phyloP scores from a whole-genome alignment of 1,284 basidiomycete genomes.

The Blastosporella zonata region DNA sequence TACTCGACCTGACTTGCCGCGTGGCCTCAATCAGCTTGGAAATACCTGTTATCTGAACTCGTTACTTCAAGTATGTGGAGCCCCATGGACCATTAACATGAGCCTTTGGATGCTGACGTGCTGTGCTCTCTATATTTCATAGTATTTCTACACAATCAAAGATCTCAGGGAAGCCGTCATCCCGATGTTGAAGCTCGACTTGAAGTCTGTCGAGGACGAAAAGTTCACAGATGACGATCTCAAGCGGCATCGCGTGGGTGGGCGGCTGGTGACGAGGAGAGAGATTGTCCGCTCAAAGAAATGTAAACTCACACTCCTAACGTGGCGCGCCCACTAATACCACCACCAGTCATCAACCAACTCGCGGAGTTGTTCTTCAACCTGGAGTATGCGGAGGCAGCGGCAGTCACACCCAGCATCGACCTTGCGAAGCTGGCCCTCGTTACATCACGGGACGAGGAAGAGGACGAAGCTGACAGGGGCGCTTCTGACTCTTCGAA shows the following conservation, averaged over 20 bases:
- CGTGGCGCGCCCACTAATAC: constrained; percentile 10
- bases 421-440: constrained; percentile 92
- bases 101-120: neutral
- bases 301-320: constrained; percentile 48
- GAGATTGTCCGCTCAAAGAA: constrained; percentile 83
- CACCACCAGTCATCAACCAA: constrained; percentile 65
- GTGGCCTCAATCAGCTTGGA: constrained; percentile 88
- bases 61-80: constrained; percentile 58
- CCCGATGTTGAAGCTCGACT: constrained; percentile 53
- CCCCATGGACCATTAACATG: neutral
- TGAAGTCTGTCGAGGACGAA: constrained; percentile 60
- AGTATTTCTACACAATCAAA: constrained; percentile 96
- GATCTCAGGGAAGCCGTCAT: constrained; percentile 78
- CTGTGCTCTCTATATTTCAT: constrained; percentile 6
- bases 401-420: constrained; percentile 78
- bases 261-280: constrained; percentile 73
- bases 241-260: constrained; percentile 82
- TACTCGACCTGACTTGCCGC: constrained; percentile 66
- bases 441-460: constrained; percentile 87
- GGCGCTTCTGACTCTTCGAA: constrained; percentile 76
- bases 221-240: constrained; percentile 77
- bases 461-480: constrained; percentile 75
- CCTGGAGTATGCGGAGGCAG: constrained; percentile 63
- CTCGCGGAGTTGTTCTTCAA: constrained; percentile 78
- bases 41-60: constrained; percentile 95